Base-by-base conservation (phyloP, 495 filamentous ascomycete genomes). In the Geopyxis carbonaria region DNA sequence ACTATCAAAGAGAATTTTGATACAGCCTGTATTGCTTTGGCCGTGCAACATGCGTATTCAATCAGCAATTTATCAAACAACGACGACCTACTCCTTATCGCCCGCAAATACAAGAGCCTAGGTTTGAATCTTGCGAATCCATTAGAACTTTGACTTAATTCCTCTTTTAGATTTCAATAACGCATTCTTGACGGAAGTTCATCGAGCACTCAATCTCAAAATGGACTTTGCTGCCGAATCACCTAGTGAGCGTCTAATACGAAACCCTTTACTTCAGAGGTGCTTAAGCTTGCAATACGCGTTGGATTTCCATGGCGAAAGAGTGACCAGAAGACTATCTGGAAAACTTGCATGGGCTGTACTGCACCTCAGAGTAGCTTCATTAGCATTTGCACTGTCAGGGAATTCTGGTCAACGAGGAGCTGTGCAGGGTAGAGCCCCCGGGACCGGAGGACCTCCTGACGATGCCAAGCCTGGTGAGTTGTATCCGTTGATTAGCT, bases 41-140 rank as follows among this genome's bases (percentile, higher is more conserved):
- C 53, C 7, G 44, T 48, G n/a, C 46, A 51, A 21, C 53, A 56
- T 21, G 53, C 52, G 5, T 56, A 51, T 30, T 41, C 35, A 5
- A 55, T 51, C 32, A 56, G 51, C 13, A 56, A 56, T 21, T 43
- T 45, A n/a, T 34, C 52, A 2, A 56, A 56, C 30, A 56, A 56
- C 25, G 53, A 56, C 22, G 53, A 56, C 32, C 22, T 56, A 4
- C 34, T 56, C 11, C 45, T 56, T 1, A 48, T 56, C 9, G 52
- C 44, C 2, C 47, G 46, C 19, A 49, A 55, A 29, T 56, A 56
- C 21, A 30, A 44, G 16, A 57, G 42, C 19, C 35, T 19, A 30
- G 22, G 35, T 40, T 13, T 13, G 7, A 28, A 7, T 28, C 25
- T 28, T 28, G 13, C 25, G n/a, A n/a, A n/a, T n/a, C n/a, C n/a